phyloP scores from a whole-genome alignment of 306 rosid genomes.

The Lithocarpus polystachyus region DNA sequence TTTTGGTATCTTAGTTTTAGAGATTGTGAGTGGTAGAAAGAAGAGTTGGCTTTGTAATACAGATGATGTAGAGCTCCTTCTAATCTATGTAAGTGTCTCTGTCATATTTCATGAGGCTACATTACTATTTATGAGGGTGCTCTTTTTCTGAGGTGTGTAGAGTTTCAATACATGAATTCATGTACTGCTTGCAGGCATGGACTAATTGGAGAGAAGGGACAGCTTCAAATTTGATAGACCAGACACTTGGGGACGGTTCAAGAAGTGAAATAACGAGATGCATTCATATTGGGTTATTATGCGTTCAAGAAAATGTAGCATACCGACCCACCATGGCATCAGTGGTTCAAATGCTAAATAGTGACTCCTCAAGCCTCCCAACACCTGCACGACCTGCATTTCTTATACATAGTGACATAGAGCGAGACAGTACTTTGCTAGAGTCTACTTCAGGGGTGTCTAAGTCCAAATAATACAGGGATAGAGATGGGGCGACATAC shows the following conservation, averaged over 20 bases:
- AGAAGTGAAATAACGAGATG: background rate
- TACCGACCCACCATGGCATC: background rate
- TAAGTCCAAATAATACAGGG: background rate
- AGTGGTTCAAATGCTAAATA: constrained; percentile 1
- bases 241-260: background rate
- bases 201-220: constrained; percentile 17
- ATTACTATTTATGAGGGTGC: no score
- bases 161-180: background rate
- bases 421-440: background rate
- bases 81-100: constrained; percentile 9
- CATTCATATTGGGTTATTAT: no score
- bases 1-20: no score
- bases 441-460: background rate
- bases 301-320: background rate
- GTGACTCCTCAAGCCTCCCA: constrained; percentile 8
- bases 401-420: background rate
- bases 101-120: no score
- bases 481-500: background rate
- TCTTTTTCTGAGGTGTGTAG: background rate
- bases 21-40: no score
- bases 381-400: constrained; percentile 6
- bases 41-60: background rate
- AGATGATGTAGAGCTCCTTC: constrained; percentile 11
- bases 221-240: background rate
- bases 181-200: background rate